phyloP scores from a whole-genome alignment of 305 asterid genomes.

The Fraxinus sp. region DNA sequence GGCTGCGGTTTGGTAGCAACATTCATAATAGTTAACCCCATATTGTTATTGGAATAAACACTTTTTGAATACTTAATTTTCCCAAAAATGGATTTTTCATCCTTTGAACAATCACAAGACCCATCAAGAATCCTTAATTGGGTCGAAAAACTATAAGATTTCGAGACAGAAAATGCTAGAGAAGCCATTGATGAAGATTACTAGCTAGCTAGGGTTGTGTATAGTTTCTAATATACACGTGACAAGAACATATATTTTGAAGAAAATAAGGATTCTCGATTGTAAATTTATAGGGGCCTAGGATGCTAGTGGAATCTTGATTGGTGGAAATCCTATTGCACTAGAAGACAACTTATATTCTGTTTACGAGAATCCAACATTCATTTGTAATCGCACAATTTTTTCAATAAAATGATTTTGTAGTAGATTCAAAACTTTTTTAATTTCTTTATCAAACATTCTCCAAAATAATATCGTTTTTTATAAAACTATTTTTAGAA shows the following conservation, averaged over 20 bases:
- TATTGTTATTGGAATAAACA: not conserved
- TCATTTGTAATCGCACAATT: not conserved
- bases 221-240: not conserved
- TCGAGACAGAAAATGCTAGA: conserved; percentile 33
- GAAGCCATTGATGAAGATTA: conserved; percentile 49
- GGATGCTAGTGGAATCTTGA: conserved; percentile 46
- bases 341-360: conserved; percentile 38
- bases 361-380: not conserved
- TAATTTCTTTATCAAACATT: too few relatives aligned
- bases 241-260: not conserved
- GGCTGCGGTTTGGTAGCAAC: conserved; percentile 46
- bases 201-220: not conserved
- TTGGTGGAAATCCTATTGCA: conserved; percentile 39
- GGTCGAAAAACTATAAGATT: conserved; percentile 19
- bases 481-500: not conserved
- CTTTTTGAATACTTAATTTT: not conserved
- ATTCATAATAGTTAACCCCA: conserved; percentile 23
- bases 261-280: conserved; percentile 4
- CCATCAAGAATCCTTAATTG: not conserved
- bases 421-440: not conserved
- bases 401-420: not conserved
- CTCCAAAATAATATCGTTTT: too few relatives aligned
- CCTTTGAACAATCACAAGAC: conserved; percentile 5
- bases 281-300: conserved; percentile 36
- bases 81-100: conserved; percentile 23